Percentiles rank a stretch among this genome's conserved stretches.
Evolutionary conservation across 2,329 filamentous ascomycete species (phyloP).

Genomic region (Geosmithia morbida): DNA sequence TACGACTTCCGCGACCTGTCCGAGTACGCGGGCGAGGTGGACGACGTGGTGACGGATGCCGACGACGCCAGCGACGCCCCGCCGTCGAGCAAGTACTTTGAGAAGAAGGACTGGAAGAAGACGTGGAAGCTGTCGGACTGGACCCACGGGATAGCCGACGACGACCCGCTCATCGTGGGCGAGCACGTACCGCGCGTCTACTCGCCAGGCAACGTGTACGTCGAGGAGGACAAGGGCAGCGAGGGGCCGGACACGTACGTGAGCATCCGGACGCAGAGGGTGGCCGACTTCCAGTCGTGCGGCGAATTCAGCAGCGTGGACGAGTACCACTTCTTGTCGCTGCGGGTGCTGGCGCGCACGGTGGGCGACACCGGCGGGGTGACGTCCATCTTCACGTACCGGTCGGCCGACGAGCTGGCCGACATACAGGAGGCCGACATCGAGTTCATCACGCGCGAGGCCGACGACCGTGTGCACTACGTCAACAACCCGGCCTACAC

Average conservation of each 20-base stretch:
- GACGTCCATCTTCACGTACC: slow-evolving; percentile 39
- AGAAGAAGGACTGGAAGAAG: slow-evolving; percentile 16
- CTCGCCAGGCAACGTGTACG: slow-evolving; percentile 28
- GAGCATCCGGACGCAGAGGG: slow-evolving; percentile 30
- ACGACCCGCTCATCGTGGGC: slow-evolving; percentile 10
- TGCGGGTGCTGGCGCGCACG: slow-evolving; percentile 37
- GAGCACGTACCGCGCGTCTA: slow-evolving; percentile 21
- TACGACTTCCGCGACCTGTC: slow-evolving; percentile 32
- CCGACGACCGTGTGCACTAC: slow-evolving; percentile 31
- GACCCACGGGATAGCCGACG: slow-evolving; percentile 23
- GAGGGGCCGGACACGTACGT: slow-evolving; percentile 28
- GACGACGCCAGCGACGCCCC: slow-evolving; percentile 12
- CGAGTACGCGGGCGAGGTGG: slow-evolving; percentile 19
- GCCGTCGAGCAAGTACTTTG: slow-evolving; percentile 24
- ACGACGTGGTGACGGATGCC: slow-evolving; percentile 13
- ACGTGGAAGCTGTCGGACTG: slow-evolving; percentile 24
- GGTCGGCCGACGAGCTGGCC: slow-evolving; percentile 17
- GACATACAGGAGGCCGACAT: slow-evolving; percentile 36
- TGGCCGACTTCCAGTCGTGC: slow-evolving; percentile 27
- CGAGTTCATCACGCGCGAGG: slow-evolving; percentile 34
- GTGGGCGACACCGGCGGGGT: slow-evolving; percentile 31
- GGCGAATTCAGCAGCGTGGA: slow-evolving; percentile 28
- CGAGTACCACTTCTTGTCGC: slow-evolving; percentile 15
- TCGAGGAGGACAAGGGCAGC: slow-evolving; percentile 13
- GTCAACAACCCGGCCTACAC: slow-evolving; percentile 45